Evolutionary conservation across 2,329 filamentous ascomycete species (phyloP).

Genomic region (Aureobasidium sp.): DNA sequence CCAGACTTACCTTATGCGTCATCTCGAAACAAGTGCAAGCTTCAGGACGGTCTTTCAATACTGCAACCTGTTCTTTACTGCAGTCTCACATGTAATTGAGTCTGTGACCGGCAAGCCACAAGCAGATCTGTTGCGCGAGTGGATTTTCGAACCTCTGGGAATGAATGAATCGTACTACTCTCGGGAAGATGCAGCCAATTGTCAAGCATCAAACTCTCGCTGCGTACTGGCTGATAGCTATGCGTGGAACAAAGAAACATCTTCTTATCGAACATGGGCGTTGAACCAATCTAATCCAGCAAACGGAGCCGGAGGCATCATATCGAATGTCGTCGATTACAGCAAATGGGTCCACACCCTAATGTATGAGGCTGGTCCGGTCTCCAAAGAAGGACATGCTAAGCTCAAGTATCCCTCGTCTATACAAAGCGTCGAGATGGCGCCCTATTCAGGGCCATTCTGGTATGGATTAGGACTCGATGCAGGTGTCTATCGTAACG

Average conservation of each 20-base stretch:
- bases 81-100: constrained; percentile 42
- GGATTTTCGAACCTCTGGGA: constrained; percentile 35
- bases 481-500: constrained; percentile 36
- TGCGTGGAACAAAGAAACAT: constrained; percentile 20
- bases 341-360: constrained; percentile 46
- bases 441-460: constrained; percentile 27
- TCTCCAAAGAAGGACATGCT: constrained; percentile 13
- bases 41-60: constrained; percentile 43
- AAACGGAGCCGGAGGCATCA: constrained; percentile 23
- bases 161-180: constrained; percentile 37
- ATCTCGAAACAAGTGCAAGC: constrained; percentile 33
- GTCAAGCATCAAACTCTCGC: constrained; percentile 11
- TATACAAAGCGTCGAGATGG: background rate
- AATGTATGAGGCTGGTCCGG: constrained; percentile 29
- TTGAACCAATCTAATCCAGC: constrained; percentile 17
- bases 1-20: constrained; percentile 35
- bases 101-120: constrained; percentile 33
- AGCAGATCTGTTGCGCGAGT: constrained; percentile 27
- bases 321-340: constrained; percentile 47
- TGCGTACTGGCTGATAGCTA: constrained; percentile 22
- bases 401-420: constrained; percentile 14
- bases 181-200: constrained; percentile 28
- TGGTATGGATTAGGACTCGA: constrained; percentile 40
- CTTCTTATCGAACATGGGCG: constrained; percentile 11
- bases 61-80: constrained; percentile 48